Evolutionary conservation across 139 green algal species (phyloP), one percentile per base, ranked within the genome.

Genomic region (Volvox africanus): DNA sequence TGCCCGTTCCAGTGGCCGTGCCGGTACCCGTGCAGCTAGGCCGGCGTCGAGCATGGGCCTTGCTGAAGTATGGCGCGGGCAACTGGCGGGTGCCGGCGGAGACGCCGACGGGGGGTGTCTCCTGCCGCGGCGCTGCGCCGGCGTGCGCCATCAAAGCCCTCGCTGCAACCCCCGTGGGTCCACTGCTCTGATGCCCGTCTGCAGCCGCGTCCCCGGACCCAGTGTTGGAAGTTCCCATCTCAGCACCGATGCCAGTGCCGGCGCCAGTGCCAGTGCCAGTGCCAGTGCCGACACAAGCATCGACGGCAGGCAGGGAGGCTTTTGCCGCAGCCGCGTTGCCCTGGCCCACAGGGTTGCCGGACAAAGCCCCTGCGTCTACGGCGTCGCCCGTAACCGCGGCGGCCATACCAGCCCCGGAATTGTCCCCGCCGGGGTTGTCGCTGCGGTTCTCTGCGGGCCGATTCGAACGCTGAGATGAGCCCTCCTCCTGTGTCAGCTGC

Each of bases 21-120:
- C 21, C 76, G 19, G 86, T 50, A 13, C 35, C 73, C 30, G 50
- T 91, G 73, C 44, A 61, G 35, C 61, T 79, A 37, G 69, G 75
- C 32, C 16, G 55, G 44, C 86, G 33, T 9, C 44, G 44, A 5
- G 87, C 76, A 61, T 78, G 87, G 5, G 16, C 80, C 1, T 0
- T 36, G 2, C 69, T 68, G 35, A n/a, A 24, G 22, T 73, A 73
- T 12, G 65, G 65, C 22, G 37, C 67, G 21, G 22, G 35, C 32
- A 36, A 67, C 26, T 76, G 71, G 0, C 73, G 86, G 21, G 71
- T 83, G 73, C 73, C 86, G 0, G 21, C 86, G 9, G 71, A 77
- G 32, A 90, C 86, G 50, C 55, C 89, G 36, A 61, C 30, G 0
- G 88, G 67, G 2, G 80, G 69, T 55, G 65, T 88, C 80, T 88